Evolutionary conservation across 495 filamentous ascomycete genomes (phyloP).

Genomic region (Peziza echinospora): DNA sequence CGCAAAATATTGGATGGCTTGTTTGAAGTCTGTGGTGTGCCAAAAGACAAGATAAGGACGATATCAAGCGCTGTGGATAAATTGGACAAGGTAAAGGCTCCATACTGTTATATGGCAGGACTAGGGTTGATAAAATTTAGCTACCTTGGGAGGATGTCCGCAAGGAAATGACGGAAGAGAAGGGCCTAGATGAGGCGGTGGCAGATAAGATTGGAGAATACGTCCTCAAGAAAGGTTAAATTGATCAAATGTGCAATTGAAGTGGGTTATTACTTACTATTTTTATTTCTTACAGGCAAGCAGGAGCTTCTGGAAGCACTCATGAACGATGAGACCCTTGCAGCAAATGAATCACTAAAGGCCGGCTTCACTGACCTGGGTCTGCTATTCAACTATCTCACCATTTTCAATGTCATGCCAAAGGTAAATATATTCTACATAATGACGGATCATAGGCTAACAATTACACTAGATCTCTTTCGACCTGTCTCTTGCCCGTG

Average conservation of each 20-base stretch:
- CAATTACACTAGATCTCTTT: conserved; percentile 19
- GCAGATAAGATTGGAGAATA: conserved; percentile 76
- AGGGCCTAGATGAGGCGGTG: conserved; percentile 49
- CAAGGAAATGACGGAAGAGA: conserved; percentile 83
- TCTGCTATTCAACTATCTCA: conserved; percentile 59
- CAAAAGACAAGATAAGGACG: conserved; percentile 58
- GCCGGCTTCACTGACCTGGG: conserved; percentile 64
- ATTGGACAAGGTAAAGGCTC: conserved; percentile 51
- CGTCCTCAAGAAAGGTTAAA: conserved; percentile 42
- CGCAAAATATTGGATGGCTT: conserved; percentile 84
- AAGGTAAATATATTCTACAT: too few species aligned
- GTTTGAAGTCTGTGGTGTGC: conserved; percentile 78
- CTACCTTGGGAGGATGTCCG: conserved; percentile 66
- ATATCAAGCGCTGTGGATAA: conserved; percentile 91
- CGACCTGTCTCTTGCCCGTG: conserved; percentile 23
- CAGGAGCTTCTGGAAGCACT: conserved; percentile 46
- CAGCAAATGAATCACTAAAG: conserved; percentile 47
- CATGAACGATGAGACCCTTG: conserved; percentile 37
- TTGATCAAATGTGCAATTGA: background rate
- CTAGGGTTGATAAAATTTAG: conserved; percentile 10
- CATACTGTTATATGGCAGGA: conserved; percentile 1
- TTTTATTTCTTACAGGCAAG: conserved; percentile 2
- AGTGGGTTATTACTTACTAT: too few species aligned
- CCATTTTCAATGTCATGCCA: conserved; percentile 47
- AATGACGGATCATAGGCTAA: too few species aligned